Percentiles rank a stretch among this genome's conserved stretches.
Conservation (phyloP, 371 early-diverging fungal genomes). For the Basidiobolus meristosporus region DNA sequence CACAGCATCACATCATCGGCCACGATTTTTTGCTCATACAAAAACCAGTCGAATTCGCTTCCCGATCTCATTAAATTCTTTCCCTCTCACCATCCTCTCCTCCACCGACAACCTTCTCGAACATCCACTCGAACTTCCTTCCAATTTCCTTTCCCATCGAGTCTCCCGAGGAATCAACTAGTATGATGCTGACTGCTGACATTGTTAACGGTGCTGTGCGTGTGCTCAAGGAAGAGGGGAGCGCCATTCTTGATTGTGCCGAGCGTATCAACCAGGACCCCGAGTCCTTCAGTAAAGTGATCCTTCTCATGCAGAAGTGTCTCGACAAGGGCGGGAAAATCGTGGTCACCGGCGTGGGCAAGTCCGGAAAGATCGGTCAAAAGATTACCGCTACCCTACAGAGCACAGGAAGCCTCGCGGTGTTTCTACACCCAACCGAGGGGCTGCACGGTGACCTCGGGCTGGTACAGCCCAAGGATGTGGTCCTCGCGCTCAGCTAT, state of each 20-base stretch:
- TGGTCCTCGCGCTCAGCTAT: slow-evolving; percentile 32
- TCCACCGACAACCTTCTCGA: too few relatives aligned
- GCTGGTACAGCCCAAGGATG: slow-evolving; percentile 19
- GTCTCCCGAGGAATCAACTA: too few relatives aligned
- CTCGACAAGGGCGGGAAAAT: slow-evolving; percentile 23
- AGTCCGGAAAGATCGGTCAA: slow-evolving; percentile 34
- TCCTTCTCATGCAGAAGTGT: slow-evolving; percentile 13
- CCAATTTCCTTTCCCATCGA: too few relatives aligned
- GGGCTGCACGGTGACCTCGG: slow-evolving; percentile 47
- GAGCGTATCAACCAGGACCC: neutral
- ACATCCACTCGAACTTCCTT: too few relatives aligned
- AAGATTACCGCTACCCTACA: slow-evolving; percentile 44
- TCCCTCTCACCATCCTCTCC: too few relatives aligned
- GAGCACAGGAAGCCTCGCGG: slow-evolving; percentile 27
- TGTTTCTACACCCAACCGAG: slow-evolving; percentile 37
- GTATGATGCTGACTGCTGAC: slow-evolving; percentile 1
- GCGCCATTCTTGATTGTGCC: slow-evolving; percentile 1
- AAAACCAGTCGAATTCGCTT: too few relatives aligned
- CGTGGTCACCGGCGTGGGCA: slow-evolving; percentile 41
- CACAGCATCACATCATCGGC: too few relatives aligned
- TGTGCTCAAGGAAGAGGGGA: neutral
- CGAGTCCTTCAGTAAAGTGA: slow-evolving; percentile 12
- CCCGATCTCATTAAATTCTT: too few relatives aligned
- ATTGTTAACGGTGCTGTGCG: neutral
- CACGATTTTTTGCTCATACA: too few relatives aligned